A percentile compares a stretch with the other conserved stretches of the same genome.
phyloP scores from a whole-genome alignment of 768 basidiomycete species.

The Dentipellis sp. region DNA sequence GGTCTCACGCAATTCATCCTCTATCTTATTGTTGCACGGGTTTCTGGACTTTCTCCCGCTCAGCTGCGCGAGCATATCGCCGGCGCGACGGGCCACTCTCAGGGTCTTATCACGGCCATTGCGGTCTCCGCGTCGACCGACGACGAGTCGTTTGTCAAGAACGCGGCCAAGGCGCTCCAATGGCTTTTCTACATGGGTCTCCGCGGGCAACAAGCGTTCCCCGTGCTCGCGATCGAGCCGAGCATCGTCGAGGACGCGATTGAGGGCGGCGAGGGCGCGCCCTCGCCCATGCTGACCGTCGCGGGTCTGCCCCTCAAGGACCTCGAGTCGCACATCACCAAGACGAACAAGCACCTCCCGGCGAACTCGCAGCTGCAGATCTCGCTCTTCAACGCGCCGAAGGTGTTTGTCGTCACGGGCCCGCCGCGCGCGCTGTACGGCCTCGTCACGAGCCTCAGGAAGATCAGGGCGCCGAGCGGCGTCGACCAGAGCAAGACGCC shows the following conservation, averaged over 20 bases:
- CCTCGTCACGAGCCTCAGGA: slow-evolving; percentile 83
- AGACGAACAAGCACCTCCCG: slow-evolving; percentile 83
- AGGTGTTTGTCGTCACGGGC: slow-evolving; percentile 88
- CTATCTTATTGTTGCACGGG: slow-evolving; percentile 75
- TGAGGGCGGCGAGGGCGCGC: slow-evolving; percentile 88
- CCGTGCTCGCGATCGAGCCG: slow-evolving; percentile 83
- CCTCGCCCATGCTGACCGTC: slow-evolving; percentile 90
- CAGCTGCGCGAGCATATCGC: slow-evolving; percentile 67
- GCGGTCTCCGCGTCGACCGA: slow-evolving; percentile 73
- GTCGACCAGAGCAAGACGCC: slow-evolving; percentile 91
- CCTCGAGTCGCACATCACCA: slow-evolving; percentile 71
- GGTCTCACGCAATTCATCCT: slow-evolving; percentile 94
- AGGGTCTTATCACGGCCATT: slow-evolving; percentile 93
- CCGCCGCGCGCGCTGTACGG: slow-evolving; percentile 89
- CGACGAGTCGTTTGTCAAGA: slow-evolving; percentile 64
- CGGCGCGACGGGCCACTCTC: slow-evolving; percentile 95
- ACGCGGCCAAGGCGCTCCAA: slow-evolving; percentile 75
- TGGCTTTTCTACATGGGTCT: slow-evolving; percentile 94
- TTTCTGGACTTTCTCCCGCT: slow-evolving; percentile 67
- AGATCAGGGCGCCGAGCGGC: slow-evolving; percentile 79
- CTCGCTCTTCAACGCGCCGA: slow-evolving; percentile 89
- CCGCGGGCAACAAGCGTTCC: slow-evolving; percentile 92
- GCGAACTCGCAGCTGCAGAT: slow-evolving; percentile 70
- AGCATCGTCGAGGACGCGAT: slow-evolving; percentile 78
- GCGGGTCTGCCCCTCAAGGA: slow-evolving; percentile 71